Evolutionary conservation across 345 rosid genomes (phyloP), one percentile per base, ranked within the genome.

Genomic region (Leavenworthia alabamica): DNA sequence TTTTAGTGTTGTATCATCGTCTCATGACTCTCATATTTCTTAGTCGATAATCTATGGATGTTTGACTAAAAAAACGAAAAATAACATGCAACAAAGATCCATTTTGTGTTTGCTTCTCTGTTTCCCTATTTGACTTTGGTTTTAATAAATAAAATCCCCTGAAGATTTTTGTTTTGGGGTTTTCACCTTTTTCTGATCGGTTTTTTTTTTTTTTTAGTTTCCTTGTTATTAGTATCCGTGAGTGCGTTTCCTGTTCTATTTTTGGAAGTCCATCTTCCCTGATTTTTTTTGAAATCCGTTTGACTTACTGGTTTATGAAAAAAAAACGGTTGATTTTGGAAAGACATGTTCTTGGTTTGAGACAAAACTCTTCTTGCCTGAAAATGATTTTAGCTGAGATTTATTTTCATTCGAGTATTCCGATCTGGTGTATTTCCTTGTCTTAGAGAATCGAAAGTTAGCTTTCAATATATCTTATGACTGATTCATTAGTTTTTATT

Each of bases 81-180:
- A 16, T 79, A 60, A 75, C 75, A 73, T 76, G 75, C 59, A 17
- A 26, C 29, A 26, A 39, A 55, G 58, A 70, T 77, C 72, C 73
- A 57, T 14, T 26, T 26, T 40, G 37, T 69, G 66, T 28, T 20
- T 63, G 28, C 26, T 60, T 41, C 50, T 32, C 47, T 27, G 3
- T 56, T 70, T 58, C 33, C 3, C 19, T 64, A 43, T 56, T 33
- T 55, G 49, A 64, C 70, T 61, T 51, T 13, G 15, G 43, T 73
- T 64, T 48, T 32, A 52, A 11, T 24, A 46, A 24, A 11, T 15
- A 29, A 56, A 23, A 7, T 36, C 47, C 2, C 64, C 40, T 50
- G 41, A 41, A 68, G 67, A 44, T 68, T 75, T 52, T 22, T 26
- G 28, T 9, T 59, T 51, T 45, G 27, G 10, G 19, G 16, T 67